These are phyloP conservation scores for Phanerochaete carnosa DNA, from an alignment of 768 basidiomycete species.

Conservation along the genomic window DNA sequence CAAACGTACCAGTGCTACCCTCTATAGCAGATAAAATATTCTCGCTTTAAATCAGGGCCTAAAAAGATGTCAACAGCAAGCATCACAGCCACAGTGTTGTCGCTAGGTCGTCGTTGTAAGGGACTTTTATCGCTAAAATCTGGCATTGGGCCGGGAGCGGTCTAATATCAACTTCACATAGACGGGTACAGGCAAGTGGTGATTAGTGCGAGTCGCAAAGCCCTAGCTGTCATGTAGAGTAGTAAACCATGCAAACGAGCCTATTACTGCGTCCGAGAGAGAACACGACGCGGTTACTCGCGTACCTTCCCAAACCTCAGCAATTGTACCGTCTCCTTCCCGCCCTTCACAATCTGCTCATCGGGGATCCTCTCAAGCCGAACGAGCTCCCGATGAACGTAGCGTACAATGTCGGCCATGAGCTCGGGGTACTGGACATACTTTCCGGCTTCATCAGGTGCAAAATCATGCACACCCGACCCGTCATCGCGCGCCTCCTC, in stretches of 20 bases:
- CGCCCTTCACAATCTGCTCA: constrained; percentile 31
- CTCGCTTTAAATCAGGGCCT: too few species aligned
- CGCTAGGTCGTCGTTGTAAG: too few species aligned
- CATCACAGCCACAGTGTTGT: too few species aligned
- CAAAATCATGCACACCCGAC: constrained; percentile 72
- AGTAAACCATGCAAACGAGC: not conserved
- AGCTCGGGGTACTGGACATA: constrained; percentile 74
- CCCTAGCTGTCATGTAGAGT: not conserved
- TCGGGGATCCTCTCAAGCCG: constrained; percentile 60
- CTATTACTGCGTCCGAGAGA: not conserved
- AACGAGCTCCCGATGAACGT: constrained; percentile 67
- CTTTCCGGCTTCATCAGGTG: constrained; percentile 53
- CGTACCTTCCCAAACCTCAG: constrained; percentile 29
- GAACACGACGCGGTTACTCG: not conserved
- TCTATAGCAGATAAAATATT: too few species aligned
- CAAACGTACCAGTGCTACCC: too few species aligned
- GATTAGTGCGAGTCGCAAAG: not conserved
- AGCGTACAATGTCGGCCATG: constrained; percentile 66
- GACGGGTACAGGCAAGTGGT: not conserved
- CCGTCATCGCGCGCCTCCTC: constrained; percentile 64
- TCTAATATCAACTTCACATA: not conserved
- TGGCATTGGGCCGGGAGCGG: not conserved
- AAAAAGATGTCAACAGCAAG: too few species aligned
- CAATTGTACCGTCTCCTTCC: constrained; percentile 28
- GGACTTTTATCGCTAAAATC: too few species aligned